A percentile compares a stretch with the other conserved stretches of the same genome.
These are phyloP conservation scores for Cladosporium sp. DNA, from an alignment of 2,329 filamentous ascomycete genomes.

Conservation along the genomic window DNA sequence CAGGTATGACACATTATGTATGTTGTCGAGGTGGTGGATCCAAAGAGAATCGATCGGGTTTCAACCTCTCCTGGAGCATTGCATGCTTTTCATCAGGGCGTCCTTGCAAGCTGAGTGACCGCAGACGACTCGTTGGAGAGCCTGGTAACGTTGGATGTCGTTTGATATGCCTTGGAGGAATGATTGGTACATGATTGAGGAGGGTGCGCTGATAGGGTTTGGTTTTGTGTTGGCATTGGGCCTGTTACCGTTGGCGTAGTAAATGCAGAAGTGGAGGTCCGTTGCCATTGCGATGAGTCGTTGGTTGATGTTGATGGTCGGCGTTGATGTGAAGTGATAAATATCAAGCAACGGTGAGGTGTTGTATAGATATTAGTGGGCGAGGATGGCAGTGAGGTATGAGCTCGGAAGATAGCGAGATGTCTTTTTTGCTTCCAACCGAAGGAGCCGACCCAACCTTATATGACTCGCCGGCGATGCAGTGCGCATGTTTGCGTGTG, in stretches of 20 bases:
- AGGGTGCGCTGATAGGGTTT: not conserved
- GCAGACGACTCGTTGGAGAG: constrained; percentile 10
- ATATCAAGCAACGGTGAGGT: not conserved
- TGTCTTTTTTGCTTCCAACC: not conserved
- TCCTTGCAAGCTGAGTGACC: constrained; percentile 16
- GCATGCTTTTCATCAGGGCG: constrained; percentile 13
- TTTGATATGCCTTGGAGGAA: constrained; percentile 32
- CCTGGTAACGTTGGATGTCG: constrained; percentile 27
- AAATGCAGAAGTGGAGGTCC: constrained; percentile 20
- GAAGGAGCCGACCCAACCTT: constrained; percentile 1
- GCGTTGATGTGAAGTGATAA: not conserved
- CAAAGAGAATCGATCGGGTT: not conserved
- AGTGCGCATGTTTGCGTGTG: not conserved
- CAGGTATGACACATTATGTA: not conserved
- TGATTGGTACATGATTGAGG: constrained; percentile 25
- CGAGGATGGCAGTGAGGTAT: not conserved
- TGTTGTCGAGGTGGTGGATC: not conserved
- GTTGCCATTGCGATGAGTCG: constrained; percentile 18
- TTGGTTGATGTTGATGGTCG: not conserved
- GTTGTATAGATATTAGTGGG: not conserved
- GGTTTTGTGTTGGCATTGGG: not conserved
- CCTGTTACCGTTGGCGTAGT: constrained; percentile 5
- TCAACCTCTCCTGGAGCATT: not conserved
- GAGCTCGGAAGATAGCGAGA: not conserved
- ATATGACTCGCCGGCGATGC: constrained; percentile 1